Conservation (phyloP, 1,284 basidiomycete genomes). For the Marasmius oreades region DNA sequence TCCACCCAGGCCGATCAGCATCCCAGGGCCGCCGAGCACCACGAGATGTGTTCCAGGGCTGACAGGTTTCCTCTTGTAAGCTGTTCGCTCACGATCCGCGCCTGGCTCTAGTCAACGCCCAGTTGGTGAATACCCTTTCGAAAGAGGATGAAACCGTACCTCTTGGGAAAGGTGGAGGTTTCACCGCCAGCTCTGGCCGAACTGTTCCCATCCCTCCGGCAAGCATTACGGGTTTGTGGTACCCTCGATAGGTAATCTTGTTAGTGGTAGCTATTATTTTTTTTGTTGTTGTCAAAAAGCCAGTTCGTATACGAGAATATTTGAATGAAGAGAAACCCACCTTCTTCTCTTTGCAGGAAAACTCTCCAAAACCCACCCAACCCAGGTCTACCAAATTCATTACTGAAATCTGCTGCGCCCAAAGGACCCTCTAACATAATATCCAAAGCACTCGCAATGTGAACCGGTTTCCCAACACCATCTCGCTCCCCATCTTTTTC, state of each 20-base stretch:
- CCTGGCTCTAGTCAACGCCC: background rate
- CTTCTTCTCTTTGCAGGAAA: constrained; percentile 71
- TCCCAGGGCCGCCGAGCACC: constrained; percentile 95
- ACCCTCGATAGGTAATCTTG: constrained; percentile 60
- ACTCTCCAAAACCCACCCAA: constrained; percentile 87
- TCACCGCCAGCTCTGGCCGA: constrained; percentile 75
- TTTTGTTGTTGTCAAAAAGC: too few relatives aligned
- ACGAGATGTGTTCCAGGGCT: constrained; percentile 46
- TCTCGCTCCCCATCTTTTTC: constrained; percentile 87
- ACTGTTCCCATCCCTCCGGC: constrained; percentile 97
- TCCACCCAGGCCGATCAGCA: constrained; percentile 96
- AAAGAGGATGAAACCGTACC: constrained; percentile 47
- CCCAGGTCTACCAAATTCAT: constrained; percentile 95
- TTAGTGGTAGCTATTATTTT: background rate
- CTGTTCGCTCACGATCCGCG: background rate
- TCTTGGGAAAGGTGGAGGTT: constrained; percentile 71
- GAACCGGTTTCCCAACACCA: constrained; percentile 84
- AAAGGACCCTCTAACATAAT: constrained; percentile 98
- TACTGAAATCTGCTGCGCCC: constrained; percentile 95
- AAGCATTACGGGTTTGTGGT: constrained; percentile 99
- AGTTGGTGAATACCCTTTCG: background rate
- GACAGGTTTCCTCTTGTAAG: background rate
- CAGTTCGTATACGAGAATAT: background rate
- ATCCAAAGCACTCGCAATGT: constrained; percentile 91
- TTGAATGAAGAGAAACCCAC: constrained; percentile 12